phyloP scores from a whole-genome alignment of 805 yeast genomes.

The Wickerhamomyces chambardii region DNA sequence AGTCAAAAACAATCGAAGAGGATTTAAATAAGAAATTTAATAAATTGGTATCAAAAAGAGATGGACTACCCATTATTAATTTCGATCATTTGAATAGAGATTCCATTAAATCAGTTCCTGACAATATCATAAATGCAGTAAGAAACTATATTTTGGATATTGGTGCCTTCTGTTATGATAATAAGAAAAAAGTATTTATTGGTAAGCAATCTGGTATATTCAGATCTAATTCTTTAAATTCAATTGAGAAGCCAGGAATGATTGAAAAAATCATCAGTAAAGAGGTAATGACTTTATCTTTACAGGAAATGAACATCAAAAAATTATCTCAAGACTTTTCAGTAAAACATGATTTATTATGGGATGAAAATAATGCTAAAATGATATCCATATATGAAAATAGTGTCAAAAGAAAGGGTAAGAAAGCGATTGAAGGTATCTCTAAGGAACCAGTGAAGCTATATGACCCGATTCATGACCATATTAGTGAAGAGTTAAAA shows the following conservation, averaged over 20 bases:
- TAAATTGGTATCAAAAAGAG: slow-evolving; percentile 34
- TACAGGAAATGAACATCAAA: slow-evolving; percentile 31
- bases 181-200: slow-evolving; percentile 43
- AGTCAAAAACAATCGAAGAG: slow-evolving; percentile 63
- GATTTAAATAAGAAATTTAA: slow-evolving; percentile 55
- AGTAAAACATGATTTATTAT: slow-evolving; percentile 63
- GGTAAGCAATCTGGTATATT: slow-evolving; percentile 88
- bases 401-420: slow-evolving; percentile 19
- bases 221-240: slow-evolving; percentile 83
- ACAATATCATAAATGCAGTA: slow-evolving; percentile 43
- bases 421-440: slow-evolving; percentile 17
- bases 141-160: slow-evolving; percentile 64
- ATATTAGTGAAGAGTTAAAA: slow-evolving; percentile 57
- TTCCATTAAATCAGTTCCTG: slow-evolving; percentile 26
- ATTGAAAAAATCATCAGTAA: slow-evolving; percentile 62
- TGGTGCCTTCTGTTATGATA: slow-evolving; percentile 79
- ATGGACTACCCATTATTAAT: slow-evolving; percentile 24
- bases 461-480: slow-evolving; percentile 87
- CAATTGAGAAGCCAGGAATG: slow-evolving; percentile 80
- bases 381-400: slow-evolving; percentile 66
- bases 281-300: slow-evolving; percentile 42
- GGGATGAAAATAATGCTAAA: slow-evolving; percentile 93
- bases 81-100: slow-evolving; percentile 24
- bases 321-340: slow-evolving; percentile 38
- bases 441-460: slow-evolving; percentile 40